Evolutionary conservation across 78 protist genomes (phyloP), one percentile per base, ranked within the genome.

Genomic region (Dictyostelium firmibasis): DNA sequence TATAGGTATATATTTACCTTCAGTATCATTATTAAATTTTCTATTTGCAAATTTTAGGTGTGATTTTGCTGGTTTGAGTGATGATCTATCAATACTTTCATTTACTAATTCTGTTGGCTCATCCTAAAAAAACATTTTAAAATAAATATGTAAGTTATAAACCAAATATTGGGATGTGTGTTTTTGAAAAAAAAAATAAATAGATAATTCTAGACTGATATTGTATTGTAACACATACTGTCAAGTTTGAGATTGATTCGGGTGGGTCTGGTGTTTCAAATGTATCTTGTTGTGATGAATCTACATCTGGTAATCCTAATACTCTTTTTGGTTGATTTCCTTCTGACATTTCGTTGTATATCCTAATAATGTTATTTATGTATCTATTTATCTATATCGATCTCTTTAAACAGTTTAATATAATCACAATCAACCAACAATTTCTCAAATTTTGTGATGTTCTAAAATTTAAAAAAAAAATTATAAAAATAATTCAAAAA

Each of bases 191-290:
- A 44, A 50, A 14, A 50, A 50, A 50, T 50, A 50, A 14, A 50
- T 50, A 50, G 8, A 16, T 82, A 44, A 18, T 9, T 29, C 2
- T 27, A n/a, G n/a, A n/a, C n/a, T n/a, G n/a, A n/a, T n/a, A n/a
- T n/a, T n/a, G n/a, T n/a, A n/a, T n/a, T n/a, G n/a, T n/a, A n/a
- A n/a, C n/a, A 29, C 14, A 50, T 29, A 47, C 57, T 60, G 62
- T 3, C 35, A 27, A 47, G 25, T 38, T 44, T 29, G 67, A 38
- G 33, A 29, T 50, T 16, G 81, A 0, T 44, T 77, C 85, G 11
- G 93, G 85, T 33, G 50, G 35, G 27, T 86, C 93, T 10, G 93
- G 93, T 77, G 93, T 86, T 62, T 86, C 93, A 62, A 86, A 86
- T 60, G 85, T 62, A 36, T 86, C 83, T 86, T 83, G 93, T 77